Percentiles rank a stretch among this genome's conserved stretches.
phyloP scores from a whole-genome alignment of 1,284 basidiomycete species.

The Tilletia indica region DNA sequence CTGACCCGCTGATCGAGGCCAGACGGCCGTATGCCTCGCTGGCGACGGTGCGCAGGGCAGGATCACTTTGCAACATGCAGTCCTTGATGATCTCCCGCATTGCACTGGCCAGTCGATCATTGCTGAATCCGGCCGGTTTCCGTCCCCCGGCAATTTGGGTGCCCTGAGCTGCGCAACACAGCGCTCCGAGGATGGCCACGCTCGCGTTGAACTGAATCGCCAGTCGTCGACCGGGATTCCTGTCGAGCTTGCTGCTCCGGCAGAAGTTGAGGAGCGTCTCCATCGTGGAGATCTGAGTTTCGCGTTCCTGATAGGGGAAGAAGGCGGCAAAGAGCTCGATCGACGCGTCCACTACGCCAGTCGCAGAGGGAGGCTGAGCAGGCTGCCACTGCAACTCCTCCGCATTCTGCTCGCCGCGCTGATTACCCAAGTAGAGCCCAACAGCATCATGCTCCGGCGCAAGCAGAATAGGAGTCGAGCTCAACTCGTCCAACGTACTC shows the following conservation, averaged over 20 bases:
- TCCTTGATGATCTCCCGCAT: conserved; percentile 80
- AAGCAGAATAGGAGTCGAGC: conserved; percentile 75
- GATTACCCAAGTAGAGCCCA: conserved; percentile 63
- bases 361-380: conserved; percentile 67
- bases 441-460: conserved; percentile 84
- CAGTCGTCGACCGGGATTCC: conserved; percentile 81
- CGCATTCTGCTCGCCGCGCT: conserved; percentile 20
- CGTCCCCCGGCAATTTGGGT: conserved; percentile 29
- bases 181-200: conserved; percentile 74
- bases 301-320: conserved; percentile 74
- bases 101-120: conserved; percentile 69
- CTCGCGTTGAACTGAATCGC: conserved; percentile 81
- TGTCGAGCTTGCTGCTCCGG: conserved; percentile 77
- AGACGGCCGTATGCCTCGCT: conserved; percentile 88
- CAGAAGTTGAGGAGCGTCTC: conserved; percentile 66
- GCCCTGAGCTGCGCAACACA: conserved; percentile 59
- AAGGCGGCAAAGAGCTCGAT: conserved; percentile 77
- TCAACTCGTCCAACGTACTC: conserved; percentile 71
- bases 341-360: conserved; percentile 82
- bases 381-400: conserved; percentile 66
- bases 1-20: conserved; percentile 77
- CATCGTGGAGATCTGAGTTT: conserved; percentile 69
- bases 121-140: conserved; percentile 48
- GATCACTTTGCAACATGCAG: conserved; percentile 76
- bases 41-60: conserved; percentile 72